Base-by-base conservation (phyloP, 208 protist genomes). In the Acanthamoeba triangularis region DNA sequence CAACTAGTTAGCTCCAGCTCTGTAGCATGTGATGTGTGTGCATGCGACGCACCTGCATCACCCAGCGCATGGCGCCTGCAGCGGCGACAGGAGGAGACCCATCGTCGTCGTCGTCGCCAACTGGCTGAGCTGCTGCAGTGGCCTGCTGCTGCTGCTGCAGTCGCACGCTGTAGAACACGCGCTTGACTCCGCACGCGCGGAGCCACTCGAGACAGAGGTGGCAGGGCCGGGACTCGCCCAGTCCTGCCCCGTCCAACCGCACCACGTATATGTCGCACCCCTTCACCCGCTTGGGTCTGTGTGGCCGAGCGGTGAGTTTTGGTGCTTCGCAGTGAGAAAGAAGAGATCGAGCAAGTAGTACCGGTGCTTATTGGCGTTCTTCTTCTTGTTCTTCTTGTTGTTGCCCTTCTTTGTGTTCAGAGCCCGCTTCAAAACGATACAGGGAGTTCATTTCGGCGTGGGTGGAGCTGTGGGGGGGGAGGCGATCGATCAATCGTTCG, bases 381-480 rank as follows among this genome's bases (percentile, higher is more conserved):
- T 49, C 78, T 85, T 85, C 3, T 85, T 49, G 78, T 59, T 59
- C 47, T 85, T 49, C 23, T 49, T 61, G 78, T 49, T n/a, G 44
- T n/a, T 61, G 78, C 28, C 23, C 20, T 52, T 56, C 6, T 85
- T 85, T n/a, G 37, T 0, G 16, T 59, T 85, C 44, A 7, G 10
- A 20, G 78, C 78, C 35, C 78, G 78, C 78, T 91, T 91, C 41
- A 91, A 91, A 91, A 72, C 54, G 35, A 23, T 35, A 91, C 85
- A 91, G 85, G 23, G 85, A 63, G 30, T 63, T 25, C 85, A 91
- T 91, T 25, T 91, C 85, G 85, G 85, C 85, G 85, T 91, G 85
- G 78, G 78, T 85, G 25, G 61, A 63, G 85, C 85, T 91, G 56
- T 41, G 8, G 49, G 16, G 28, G 11, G 11, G 52, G 28, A 65